Percentiles rank a stretch among this genome's conserved stretches.
Evolutionary conservation across 306 rosid genomes (phyloP).

Genomic region (Citrullus amarus): DNA sequence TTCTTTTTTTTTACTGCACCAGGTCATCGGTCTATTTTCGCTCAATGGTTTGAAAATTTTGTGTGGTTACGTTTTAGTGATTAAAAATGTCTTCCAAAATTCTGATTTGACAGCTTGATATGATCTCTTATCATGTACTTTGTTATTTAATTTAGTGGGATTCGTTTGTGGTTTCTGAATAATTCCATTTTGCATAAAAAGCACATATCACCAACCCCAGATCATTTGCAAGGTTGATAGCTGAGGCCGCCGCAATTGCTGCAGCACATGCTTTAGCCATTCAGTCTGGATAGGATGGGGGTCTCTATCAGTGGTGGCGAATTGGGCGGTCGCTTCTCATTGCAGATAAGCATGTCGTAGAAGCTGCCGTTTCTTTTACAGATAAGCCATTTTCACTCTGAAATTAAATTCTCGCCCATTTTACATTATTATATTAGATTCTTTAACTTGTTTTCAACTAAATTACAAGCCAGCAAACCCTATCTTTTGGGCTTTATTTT

Average conservation of each 20-base stretch:
- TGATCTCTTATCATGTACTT: neutral
- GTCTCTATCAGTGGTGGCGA: neutral
- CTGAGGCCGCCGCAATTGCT: constrained; percentile 1
- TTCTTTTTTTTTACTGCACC: neutral
- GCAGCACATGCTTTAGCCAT: neutral
- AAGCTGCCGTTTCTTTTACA: neutral
- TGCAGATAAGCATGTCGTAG: neutral
- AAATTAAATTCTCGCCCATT: neutral
- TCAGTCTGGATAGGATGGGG: neutral
- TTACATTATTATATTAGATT: no score
- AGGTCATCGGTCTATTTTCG: neutral
- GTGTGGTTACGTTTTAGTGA: neutral
- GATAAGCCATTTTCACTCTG: neutral
- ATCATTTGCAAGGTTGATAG: neutral
- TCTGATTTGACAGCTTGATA: neutral
- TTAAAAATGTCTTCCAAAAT: neutral
- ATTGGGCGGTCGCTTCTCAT: neutral
- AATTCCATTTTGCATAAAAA: neutral
- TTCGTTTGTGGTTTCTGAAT: constrained; percentile 1
- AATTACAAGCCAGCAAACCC: no score
- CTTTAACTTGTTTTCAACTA: neutral
- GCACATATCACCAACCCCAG: neutral
- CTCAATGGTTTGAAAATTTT: neutral
- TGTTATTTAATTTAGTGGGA: neutral
- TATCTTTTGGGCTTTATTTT: no score